Evolutionary conservation across 2,329 filamentous ascomycete species (phyloP), one percentile per base, ranked within the genome.

Genomic region (Penicillium thymicola): DNA sequence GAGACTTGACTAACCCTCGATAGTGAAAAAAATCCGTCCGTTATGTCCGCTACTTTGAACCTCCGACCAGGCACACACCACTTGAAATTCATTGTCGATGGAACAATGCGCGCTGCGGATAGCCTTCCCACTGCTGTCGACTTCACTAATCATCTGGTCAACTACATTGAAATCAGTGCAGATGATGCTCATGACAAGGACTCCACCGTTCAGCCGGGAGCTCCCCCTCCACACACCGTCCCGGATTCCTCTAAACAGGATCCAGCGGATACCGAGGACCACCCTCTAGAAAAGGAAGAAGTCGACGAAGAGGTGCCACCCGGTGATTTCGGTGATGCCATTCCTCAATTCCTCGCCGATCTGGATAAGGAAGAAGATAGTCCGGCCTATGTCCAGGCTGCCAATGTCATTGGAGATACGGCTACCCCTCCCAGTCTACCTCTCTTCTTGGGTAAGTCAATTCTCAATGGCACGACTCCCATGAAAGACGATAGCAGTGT

Each of bases 401-500:
- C 86, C 27, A 79, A 82, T 46, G 89, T 90, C 28, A 88, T 92
- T 52, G 85, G 88, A 63, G 90, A 90, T 67, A 81, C 93, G n/a
- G 86, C 91, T 0, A 86, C 86, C 25, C 93, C 94, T 5, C 94
- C 94, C 1, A 87, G 84, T 63, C 81, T 99, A 43, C 94, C 94
- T 0, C 86, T 94, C 47, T 97, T 97, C 77, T 78, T 99, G 48
- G 90, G 89, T 65, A 96, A 96, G 77, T 94, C 92, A 32, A 97
- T 99, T 58, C 78, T 99, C 63, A 99, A 99, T 73, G 90, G 90
- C 47, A 88, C 87, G 2, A 92, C 90, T 27, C 87, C 93, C 7
- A 91, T 96, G 82, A 97, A 97, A 79, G 94, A 99, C 72, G 94
- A 99, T 76, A 96, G 93, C 74, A 97, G 92, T 76, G 94, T 99